Evolutionary conservation across 1,284 basidiomycete genomes (phyloP).

Genomic region (Malassezia vespertilionis): DNA sequence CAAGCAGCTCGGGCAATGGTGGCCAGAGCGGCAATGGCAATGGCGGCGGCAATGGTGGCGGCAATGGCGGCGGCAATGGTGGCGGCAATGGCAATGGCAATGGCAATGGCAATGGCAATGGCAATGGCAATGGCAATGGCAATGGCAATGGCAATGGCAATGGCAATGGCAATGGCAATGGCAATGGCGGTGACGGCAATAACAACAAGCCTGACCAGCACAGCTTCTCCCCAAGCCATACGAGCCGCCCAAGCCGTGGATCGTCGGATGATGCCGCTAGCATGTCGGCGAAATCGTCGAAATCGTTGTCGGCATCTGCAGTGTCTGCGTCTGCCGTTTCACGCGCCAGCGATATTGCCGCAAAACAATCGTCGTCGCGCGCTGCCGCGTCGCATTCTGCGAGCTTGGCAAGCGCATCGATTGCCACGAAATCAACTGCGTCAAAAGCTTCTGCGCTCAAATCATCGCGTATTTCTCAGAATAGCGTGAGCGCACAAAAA

Average conservation of each 20-base stretch:
- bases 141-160: background rate
- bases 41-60: slow-evolving; percentile 9
- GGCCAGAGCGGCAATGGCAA: slow-evolving; percentile 15
- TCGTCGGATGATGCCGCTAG: too few relatives aligned
- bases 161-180: background rate
- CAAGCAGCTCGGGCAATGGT: slow-evolving; percentile 8
- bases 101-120: slow-evolving; percentile 11
- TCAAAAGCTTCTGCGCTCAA: too few relatives aligned
- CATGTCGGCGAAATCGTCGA: too few relatives aligned
- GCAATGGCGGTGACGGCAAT: background rate
- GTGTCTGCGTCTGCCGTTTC: too few relatives aligned
- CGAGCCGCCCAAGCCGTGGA: too few relatives aligned
- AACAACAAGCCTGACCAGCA: background rate
- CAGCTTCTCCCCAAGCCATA: background rate
- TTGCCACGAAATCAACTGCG: background rate
- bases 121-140: background rate
- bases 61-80: background rate
- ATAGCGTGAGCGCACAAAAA: too few relatives aligned
- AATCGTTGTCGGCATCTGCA: too few relatives aligned
- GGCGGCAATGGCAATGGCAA: slow-evolving; percentile 11
- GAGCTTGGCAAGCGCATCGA: too few relatives aligned
- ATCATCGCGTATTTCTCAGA: too few relatives aligned
- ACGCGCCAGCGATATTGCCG: too few relatives aligned
- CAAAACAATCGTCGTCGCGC: too few relatives aligned
- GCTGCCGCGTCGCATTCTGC: too few relatives aligned